Base-by-base conservation (phyloP, 2,329 filamentous ascomycete genomes). In the Lachnellula subtilissima region DNA sequence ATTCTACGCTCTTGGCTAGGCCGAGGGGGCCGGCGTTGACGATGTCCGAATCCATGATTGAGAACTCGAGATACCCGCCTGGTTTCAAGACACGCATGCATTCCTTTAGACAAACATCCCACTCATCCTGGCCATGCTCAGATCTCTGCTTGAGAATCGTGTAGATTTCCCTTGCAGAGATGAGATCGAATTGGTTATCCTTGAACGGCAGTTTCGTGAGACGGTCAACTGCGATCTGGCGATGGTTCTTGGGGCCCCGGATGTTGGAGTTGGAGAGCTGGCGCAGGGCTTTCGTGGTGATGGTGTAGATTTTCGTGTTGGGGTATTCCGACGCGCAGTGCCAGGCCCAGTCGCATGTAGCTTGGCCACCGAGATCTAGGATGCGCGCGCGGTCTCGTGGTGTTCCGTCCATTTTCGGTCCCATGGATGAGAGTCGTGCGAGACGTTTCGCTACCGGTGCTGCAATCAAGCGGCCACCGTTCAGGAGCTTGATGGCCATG, bases 341-440 rank as follows among this genome's bases (percentile, higher is more conserved):
- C 94, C 94, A 99, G 22, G 89, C 93, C 94, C 94, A 99, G 72
- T 96, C 91, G 69, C 91, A 93, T 14, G 88, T 84, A 0, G 87
- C 80, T 69, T 93, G 86, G 46, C 92, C 92, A 49, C 89, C 91
- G 36, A 97, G 84, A 69, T 97, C 93, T 25, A 97, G 81, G 55
- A 97, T 87, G 36, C 88, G 79, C 3, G 85, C 75, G 23, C 85
- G 80, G 56, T 82, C 75, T 57, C 76, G 75, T 51, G 73, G 69
- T 17, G 73, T 70, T 39, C 78, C 78, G 43, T 76, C 68, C 32
- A 70, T 66, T n/a, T 71, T 72, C 2, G 75, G 71, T 1, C 74
- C 71, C 69, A 79, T 75, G 58, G 75, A 75, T 23, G 80, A 83
- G 28, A 81, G 73, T 46, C 81, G 76, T 5, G 79, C 78, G 40